Evolutionary conservation across 1,284 basidiomycete species (phyloP).

Genomic region (Boletellus deceptivus): DNA sequence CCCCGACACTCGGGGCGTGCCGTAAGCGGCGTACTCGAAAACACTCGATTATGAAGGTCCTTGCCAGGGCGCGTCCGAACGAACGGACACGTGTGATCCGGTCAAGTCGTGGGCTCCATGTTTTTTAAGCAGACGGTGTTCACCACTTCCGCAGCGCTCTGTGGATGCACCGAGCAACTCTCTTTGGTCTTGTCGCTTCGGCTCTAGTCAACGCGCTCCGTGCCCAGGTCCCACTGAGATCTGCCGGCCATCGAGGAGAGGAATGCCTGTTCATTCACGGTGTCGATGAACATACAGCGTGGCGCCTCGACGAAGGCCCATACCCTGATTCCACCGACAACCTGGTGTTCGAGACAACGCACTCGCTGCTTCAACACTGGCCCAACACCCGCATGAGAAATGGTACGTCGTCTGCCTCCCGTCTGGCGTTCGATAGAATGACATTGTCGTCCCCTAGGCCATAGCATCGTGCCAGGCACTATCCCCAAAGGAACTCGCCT

Average conservation of each 20-base stretch:
- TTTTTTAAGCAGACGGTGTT: too few species aligned
- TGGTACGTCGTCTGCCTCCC: slow-evolving; percentile 24
- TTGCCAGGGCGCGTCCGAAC: too few species aligned
- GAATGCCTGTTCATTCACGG: not conserved
- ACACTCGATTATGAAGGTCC: too few species aligned
- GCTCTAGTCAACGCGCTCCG: not conserved
- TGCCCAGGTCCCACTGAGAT: slow-evolving; percentile 13
- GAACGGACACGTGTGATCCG: too few species aligned
- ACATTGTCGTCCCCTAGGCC: not conserved
- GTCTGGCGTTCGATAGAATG: not conserved
- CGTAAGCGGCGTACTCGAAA: too few species aligned
- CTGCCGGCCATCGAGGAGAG: not conserved
- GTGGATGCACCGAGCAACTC: not conserved
- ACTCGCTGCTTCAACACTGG: slow-evolving; percentile 45
- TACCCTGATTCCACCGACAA: slow-evolving; percentile 22
- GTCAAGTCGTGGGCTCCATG: too few species aligned
- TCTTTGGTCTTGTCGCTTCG: not conserved
- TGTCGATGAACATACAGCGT: not conserved
- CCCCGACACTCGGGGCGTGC: too few species aligned
- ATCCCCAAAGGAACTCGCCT: not conserved
- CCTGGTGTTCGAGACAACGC: slow-evolving; percentile 30
- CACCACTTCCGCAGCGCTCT: not conserved
- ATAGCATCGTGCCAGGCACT: not conserved
- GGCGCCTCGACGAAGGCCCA: slow-evolving; percentile 19
- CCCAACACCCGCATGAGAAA: slow-evolving; percentile 50